A percentile compares a stretch with the other conserved stretches of the same genome.
Evolutionary conservation across 2,329 filamentous ascomycete genomes (phyloP).

Genomic region (Aphanocladium album): DNA sequence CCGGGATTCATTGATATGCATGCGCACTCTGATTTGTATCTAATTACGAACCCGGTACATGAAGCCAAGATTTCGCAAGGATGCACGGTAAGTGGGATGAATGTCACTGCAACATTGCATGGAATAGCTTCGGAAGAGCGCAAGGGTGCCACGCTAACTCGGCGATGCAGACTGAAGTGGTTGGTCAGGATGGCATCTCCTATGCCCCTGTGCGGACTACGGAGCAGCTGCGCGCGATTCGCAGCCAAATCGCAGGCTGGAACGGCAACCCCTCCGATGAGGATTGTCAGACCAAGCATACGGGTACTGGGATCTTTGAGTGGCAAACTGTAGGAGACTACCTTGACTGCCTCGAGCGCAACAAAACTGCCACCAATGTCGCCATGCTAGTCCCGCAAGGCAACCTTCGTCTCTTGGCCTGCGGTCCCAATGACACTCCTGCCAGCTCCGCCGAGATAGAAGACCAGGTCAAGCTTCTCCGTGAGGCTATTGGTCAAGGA

Average conservation of each 20-base stretch:
- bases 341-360: constrained; percentile 19
- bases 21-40: constrained; percentile 22
- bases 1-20: constrained; percentile 24
- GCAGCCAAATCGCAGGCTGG: constrained; percentile 22
- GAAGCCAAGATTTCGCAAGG: constrained; percentile 23
- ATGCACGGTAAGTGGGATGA: constrained; percentile 18
- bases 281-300: constrained; percentile 17
- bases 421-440: constrained; percentile 20
- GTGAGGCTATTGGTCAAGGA: constrained; percentile 19
- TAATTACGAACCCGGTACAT: constrained; percentile 19
- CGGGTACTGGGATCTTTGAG: constrained; percentile 17
- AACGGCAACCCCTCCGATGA: constrained; percentile 22
- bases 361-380: constrained; percentile 21
- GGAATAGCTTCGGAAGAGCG: neutral
- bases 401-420: constrained; percentile 20
- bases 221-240: constrained; percentile 18
- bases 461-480: constrained; percentile 18
- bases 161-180: constrained; percentile 18
- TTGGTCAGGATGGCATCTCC: constrained; percentile 22
- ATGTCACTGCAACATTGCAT: neutral
- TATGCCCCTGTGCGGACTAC: constrained; percentile 19
- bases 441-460: constrained; percentile 17
- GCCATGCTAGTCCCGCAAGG: constrained; percentile 22
- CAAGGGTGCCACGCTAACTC: neutral
- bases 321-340: constrained; percentile 22